These are phyloP conservation scores for Trichoderma gracile DNA, from an alignment of 2,329 filamentous ascomycete species.

Conservation along the genomic window DNA sequence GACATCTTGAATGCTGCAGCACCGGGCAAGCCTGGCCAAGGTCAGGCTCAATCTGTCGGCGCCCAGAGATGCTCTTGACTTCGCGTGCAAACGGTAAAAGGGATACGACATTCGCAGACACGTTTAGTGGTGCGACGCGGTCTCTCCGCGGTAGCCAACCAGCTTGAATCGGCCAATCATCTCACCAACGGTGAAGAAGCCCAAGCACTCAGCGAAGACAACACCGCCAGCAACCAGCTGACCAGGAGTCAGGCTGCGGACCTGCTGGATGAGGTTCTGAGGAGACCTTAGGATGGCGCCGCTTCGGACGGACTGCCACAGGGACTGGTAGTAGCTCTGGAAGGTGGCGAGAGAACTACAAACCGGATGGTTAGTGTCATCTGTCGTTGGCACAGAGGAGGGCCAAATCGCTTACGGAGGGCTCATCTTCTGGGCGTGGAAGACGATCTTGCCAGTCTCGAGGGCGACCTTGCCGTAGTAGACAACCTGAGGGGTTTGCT, in stretches of 20 bases:
- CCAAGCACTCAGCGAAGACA: slow-evolving; percentile 79
- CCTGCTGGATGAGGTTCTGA: slow-evolving; percentile 53
- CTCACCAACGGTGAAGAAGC: slow-evolving; percentile 97
- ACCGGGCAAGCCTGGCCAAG: background rate
- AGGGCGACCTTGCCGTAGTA: slow-evolving; percentile 91
- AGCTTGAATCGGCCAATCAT: slow-evolving; percentile 96
- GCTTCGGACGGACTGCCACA: slow-evolving; percentile 70
- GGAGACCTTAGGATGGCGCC: slow-evolving; percentile 59
- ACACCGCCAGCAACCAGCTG: slow-evolving; percentile 75
- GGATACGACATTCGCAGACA: background rate
- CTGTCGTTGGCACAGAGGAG: background rate
- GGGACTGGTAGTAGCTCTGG: slow-evolving; percentile 80
- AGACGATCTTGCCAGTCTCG: slow-evolving; percentile 86
- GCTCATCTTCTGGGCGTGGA: slow-evolving; percentile 84
- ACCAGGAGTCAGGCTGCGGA: slow-evolving; percentile 69
- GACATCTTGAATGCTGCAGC: background rate
- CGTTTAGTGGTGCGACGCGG: slow-evolving; percentile 59
- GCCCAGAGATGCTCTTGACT: background rate
- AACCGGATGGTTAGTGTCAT: slow-evolving; percentile 1
- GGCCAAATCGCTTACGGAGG: slow-evolving; percentile 74
- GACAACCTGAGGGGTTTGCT: slow-evolving; percentile 78
- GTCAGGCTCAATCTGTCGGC: background rate
- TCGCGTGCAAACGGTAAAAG: background rate
- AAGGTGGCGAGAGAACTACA: slow-evolving; percentile 74
- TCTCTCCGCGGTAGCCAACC: slow-evolving; percentile 82